Base-by-base conservation (phyloP, 2,329 filamentous ascomycete genomes). In the Aspergillus ibericus region DNA sequence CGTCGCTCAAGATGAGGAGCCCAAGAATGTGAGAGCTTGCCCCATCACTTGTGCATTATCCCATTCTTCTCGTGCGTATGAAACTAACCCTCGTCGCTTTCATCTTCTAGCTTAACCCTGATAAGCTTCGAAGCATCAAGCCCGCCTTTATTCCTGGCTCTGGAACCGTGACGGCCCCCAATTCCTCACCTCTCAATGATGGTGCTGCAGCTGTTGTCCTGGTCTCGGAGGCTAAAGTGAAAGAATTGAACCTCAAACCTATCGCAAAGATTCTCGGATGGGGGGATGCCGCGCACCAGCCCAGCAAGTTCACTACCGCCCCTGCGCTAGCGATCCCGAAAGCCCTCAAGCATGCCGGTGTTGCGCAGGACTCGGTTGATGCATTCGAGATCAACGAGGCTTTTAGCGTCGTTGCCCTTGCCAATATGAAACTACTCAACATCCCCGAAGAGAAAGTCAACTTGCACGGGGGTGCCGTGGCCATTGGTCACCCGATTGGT, bases 361-460 rank as follows among this genome's bases (percentile, higher is more conserved):
- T 99, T 62, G 85, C 86, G 58, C 84, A 88, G 67, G 86, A 88
- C 63, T 83, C 91, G 59, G 84, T 99, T 59, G 93, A 98, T 72
- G 95, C 87, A 68, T 99, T 95, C 77, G 95, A 99, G 83, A 97
- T 99, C 83, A 99, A 99, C 83, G 95, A 99, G 83, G 95, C 95
- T 42, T 99, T 99, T 83, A 95, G 91, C 63, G 95, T 96, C 51
- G 95, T 99, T 63, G 92, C 95, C 38, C 85, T 99, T 53, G 93
- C 95, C 66, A 99, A 99, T 83, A 87, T 96, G 81, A 96, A 99
- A 85, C 78, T 98, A 56, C 87, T 99, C 40, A 84, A 83, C 62
- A 80, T 99, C 58, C 82, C 83, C 64, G 84, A 90, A 65, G 90
- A 93, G 60, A 96, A 92, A 80, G 93, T 99, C 74, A 99, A 99